Evolutionary conservation across 2,329 filamentous ascomycete species (phyloP).

Genomic region (Pseudogymnoascus sp.): DNA sequence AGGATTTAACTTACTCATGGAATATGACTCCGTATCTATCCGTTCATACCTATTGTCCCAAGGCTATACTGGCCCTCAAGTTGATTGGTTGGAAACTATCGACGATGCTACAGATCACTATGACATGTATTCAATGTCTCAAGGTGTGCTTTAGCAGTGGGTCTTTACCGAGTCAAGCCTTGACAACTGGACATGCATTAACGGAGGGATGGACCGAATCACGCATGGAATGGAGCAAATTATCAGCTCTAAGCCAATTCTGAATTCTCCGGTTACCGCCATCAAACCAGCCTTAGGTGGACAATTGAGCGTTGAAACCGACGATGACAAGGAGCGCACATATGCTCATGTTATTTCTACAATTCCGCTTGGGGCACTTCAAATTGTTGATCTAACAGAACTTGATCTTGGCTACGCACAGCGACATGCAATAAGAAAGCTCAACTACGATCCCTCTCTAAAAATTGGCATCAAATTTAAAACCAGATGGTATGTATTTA

Average conservation of each 20-base stretch:
- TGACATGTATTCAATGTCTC: constrained; percentile 28
- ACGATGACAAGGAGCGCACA: constrained; percentile 10
- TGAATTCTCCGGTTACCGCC: neutral
- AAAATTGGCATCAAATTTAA: constrained; percentile 30
- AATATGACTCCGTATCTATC: constrained; percentile 16
- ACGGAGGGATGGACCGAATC: constrained; percentile 26
- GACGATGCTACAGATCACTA: constrained; percentile 26
- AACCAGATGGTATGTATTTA: constrained; percentile 25
- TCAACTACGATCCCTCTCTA: constrained; percentile 24
- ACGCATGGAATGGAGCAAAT: constrained; percentile 24
- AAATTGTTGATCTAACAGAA: constrained; percentile 15
- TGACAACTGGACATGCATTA: constrained; percentile 25
- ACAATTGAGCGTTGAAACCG: constrained; percentile 9
- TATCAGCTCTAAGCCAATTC: constrained; percentile 9
- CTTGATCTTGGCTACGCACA: constrained; percentile 16
- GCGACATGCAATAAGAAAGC: constrained; percentile 25
- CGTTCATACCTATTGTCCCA: neutral
- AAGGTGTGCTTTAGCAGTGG: constrained; percentile 28
- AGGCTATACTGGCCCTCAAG: neutral
- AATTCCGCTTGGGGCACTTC: constrained; percentile 15
- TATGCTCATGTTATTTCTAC: constrained; percentile 17
- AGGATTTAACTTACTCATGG: neutral
- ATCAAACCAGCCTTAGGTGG: constrained; percentile 13
- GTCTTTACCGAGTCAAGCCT: constrained; percentile 23
- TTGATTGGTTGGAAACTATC: constrained; percentile 18